Percentiles rank a stretch among this genome's conserved stretches.
Conservation (phyloP, 2,329 filamentous ascomycete genomes). For the Fusarium sp. region DNA sequence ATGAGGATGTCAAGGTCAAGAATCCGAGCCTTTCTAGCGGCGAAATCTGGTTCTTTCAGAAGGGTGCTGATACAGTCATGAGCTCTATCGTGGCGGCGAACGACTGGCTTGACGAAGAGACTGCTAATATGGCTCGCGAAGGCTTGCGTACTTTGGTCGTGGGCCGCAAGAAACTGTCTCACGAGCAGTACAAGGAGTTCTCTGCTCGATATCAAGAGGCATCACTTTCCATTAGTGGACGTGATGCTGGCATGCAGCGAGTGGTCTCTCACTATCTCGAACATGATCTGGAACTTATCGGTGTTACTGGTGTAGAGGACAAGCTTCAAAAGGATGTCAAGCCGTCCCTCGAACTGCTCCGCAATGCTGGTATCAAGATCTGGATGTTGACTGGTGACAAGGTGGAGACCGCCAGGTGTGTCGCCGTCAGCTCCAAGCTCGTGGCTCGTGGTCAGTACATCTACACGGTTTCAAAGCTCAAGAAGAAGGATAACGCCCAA, state of each 20-base stretch:
- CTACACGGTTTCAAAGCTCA: slow-evolving; percentile 90
- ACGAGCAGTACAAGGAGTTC: slow-evolving; percentile 86
- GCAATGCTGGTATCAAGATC: slow-evolving; percentile 98
- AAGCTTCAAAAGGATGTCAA: slow-evolving; percentile 97
- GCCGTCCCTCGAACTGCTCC: slow-evolving; percentile 91
- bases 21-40: slow-evolving; percentile 69
- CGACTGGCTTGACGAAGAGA: slow-evolving; percentile 99
- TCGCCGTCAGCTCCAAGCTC: slow-evolving; percentile 94
- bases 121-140: slow-evolving; percentile 99
- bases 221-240: slow-evolving; percentile 82
- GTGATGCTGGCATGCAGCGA: slow-evolving; percentile 85
- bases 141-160: slow-evolving; percentile 94
- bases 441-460: slow-evolving; percentile 96
- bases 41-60: slow-evolving; percentile 99
- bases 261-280: slow-evolving; percentile 88
- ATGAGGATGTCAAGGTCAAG: slow-evolving; percentile 67
- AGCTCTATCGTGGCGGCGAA: slow-evolving; percentile 93
- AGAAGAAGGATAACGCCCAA: slow-evolving; percentile 86
- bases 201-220: slow-evolving; percentile 81
- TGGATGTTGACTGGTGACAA: slow-evolving; percentile 99
- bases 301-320: slow-evolving; percentile 98
- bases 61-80: slow-evolving; percentile 99
- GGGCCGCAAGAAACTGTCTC: slow-evolving; percentile 88
- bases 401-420: slow-evolving; percentile 96
- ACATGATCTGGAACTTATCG: slow-evolving; percentile 88